Base-by-base conservation (phyloP, 164 flowering plant species). In the Nelumbo lutea region DNA sequence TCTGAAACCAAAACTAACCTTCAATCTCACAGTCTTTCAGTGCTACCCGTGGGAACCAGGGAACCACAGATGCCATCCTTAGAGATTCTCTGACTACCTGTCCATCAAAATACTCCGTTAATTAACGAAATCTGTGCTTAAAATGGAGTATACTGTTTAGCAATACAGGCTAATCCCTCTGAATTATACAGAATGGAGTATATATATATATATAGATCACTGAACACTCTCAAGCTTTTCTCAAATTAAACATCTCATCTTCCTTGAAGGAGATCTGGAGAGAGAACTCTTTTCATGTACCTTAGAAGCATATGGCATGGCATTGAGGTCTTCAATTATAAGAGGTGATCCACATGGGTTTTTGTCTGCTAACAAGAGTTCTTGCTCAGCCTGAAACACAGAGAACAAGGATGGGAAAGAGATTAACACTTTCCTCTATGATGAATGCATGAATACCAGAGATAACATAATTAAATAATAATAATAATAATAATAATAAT, bases 31-130 rank as follows among this genome's bases (percentile, higher is more conserved):
- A 84, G 68, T 86, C 87, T 9, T 80, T 61, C 1, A 86, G 86
- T 11, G 81, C 85, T n/a, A 82, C 70, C 48, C 95, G 82, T 13
- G 95, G 95, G 61, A 86, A 79, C 95, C 95, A 89, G 63, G 85
- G 72, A 39, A 89, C 83, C 7, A 86, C 67, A 14, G 85, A 83
- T 51, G 88, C 80, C 90, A 87, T 82, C 70, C 91, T 83, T 66
- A 89, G 61, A 0, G 90, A 75, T 79, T 89, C 91, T 67, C 79
- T 87, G 2, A 87, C 86, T 5, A 86, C 91, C 94, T 86, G 75
- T 66, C 43, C 39, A 39, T 11, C 5, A 14, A 58, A 43, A 2
- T 41, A 15, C 45, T 52, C n/a, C 27, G 59, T 59, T 2, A 9
- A 45, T 27, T 51, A 42, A 62, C 9, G 13, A 9, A 7, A 44